phyloP scores from a whole-genome alignment of 345 rosid species.

The Psidium friedrichsthalianum region DNA sequence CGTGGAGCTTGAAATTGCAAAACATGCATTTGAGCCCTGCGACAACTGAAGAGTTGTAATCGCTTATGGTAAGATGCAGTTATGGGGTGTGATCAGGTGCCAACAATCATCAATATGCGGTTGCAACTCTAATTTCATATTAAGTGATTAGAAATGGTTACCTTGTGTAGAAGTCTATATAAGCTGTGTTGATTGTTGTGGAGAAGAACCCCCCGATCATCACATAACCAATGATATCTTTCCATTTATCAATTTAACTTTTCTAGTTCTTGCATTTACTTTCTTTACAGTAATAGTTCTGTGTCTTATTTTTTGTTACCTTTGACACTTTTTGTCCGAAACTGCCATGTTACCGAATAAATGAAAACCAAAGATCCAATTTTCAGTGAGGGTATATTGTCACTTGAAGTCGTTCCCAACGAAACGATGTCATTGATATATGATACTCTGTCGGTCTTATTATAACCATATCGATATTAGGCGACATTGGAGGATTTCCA shows the following conservation, averaged over 20 bases:
- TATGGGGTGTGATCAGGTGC: not conserved
- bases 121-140: not conserved
- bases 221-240: not conserved
- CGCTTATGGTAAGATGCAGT: not conserved
- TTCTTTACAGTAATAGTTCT: not conserved
- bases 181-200: not conserved
- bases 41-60: not conserved
- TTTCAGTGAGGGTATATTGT: not conserved
- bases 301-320: not conserved
- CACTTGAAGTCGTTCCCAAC: not conserved
- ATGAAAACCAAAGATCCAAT: not conserved
- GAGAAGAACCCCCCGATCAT: not conserved
- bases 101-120: not conserved
- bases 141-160: not conserved
- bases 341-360: not conserved
- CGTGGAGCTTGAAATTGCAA: not conserved
- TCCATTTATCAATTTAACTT: not conserved
- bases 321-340: not conserved
- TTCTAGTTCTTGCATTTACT: not conserved
- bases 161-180: not conserved
- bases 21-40: not conserved
- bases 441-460: not conserved
- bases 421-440: not conserved
- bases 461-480: not conserved
- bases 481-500: not conserved